Percentiles rank a stretch among this genome's conserved stretches.
Evolutionary conservation across 108 stramenopile genomes (phyloP).

Genomic region (Poteriospumella lacustris): DNA sequence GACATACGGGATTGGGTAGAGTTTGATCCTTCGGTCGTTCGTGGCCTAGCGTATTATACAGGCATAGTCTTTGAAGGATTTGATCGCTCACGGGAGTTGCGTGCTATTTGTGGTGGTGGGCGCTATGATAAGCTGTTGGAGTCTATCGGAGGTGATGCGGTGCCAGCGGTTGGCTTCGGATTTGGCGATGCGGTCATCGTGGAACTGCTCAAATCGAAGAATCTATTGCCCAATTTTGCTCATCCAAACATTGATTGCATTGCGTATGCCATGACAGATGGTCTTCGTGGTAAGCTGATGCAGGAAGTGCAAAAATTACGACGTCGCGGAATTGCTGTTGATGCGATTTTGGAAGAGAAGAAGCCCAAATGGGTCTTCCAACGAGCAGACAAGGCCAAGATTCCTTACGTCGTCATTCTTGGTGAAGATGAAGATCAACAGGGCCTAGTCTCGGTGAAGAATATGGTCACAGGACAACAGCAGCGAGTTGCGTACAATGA

Average conservation of each 20-base stretch:
- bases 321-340: constrained; percentile 70
- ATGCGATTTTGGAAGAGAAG: constrained; percentile 77
- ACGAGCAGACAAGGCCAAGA: constrained; percentile 81
- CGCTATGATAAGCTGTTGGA: constrained; percentile 89
- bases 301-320: constrained; percentile 63
- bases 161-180: constrained; percentile 92
- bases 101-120: constrained; percentile 96
- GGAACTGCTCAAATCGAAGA: constrained; percentile 79
- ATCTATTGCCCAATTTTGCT: constrained; percentile 77
- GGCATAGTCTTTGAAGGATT: constrained; percentile 96
- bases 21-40: constrained; percentile 85
- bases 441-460: constrained; percentile 72
- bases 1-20: constrained; percentile 83
- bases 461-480: constrained; percentile 65
- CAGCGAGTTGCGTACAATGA: constrained; percentile 56
- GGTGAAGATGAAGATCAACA: constrained; percentile 75
- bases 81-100: constrained; percentile 81
- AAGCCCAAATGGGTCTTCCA: constrained; percentile 93
- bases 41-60: constrained; percentile 94
- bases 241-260: constrained; percentile 65
- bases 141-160: constrained; percentile 85
- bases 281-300: constrained; percentile 60
- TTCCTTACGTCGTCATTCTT: constrained; percentile 74
- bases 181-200: constrained; percentile 98
- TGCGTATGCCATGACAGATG: constrained; percentile 71